Conservation (phyloP, 1,284 basidiomycete genomes). For the Papiliotrema flavescens region DNA sequence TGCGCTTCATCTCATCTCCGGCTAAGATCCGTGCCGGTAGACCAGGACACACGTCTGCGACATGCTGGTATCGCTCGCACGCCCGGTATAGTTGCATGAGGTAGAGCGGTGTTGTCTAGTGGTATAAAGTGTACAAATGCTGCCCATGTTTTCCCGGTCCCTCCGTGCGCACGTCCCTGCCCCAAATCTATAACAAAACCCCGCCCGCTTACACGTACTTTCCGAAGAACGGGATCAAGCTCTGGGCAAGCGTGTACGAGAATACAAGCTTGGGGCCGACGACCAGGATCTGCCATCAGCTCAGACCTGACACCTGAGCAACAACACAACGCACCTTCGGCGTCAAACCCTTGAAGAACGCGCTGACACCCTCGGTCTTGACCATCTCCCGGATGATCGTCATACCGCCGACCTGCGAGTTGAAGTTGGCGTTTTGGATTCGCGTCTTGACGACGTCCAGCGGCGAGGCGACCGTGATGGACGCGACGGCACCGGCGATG, state of each 20-base stretch:
- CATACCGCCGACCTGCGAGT: conserved; percentile 77
- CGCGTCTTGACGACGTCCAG: conserved; percentile 95
- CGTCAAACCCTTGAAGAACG: conserved; percentile 97
- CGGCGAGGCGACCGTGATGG: conserved; percentile 93
- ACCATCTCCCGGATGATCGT: conserved; percentile 84
- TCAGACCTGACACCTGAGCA: background rate
- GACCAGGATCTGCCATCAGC: conserved; percentile 69
- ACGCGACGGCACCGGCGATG: conserved; percentile 87
- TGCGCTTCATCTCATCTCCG: background rate
- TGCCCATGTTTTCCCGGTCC: background rate
- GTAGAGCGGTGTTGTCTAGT: background rate
- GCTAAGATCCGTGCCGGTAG: too few species aligned
- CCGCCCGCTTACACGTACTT: conserved; percentile 58
- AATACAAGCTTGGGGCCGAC: conserved; percentile 98
- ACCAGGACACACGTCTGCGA: too few species aligned
- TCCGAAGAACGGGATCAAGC: conserved; percentile 88
- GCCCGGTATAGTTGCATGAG: background rate
- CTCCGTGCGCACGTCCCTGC: background rate
- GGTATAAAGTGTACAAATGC: background rate
- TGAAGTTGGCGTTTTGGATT: conserved; percentile 98
- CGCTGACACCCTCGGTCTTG: conserved; percentile 74
- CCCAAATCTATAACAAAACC: background rate
- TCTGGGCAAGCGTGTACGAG: conserved; percentile 95
- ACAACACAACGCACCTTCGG: conserved; percentile 68
- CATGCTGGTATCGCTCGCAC: too few species aligned